Percentiles rank a stretch among this genome's conserved stretches.
Conservation (phyloP, 768 basidiomycete genomes). For the Polyporus arcularius region DNA sequence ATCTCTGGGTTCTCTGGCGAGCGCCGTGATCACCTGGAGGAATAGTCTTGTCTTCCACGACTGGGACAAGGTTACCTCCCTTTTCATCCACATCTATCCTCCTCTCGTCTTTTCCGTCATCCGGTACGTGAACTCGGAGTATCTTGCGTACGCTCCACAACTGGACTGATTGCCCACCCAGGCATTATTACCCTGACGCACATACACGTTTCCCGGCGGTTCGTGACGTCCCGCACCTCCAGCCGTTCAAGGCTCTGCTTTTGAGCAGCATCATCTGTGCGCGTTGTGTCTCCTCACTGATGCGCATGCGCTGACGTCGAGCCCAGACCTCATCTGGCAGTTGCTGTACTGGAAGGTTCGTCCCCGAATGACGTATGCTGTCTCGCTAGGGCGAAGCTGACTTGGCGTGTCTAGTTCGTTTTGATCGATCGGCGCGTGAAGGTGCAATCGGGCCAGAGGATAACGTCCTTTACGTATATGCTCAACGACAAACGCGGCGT, state of each 20-base stretch:
- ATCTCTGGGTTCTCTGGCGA: slow-evolving; percentile 87
- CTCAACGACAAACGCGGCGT: slow-evolving; percentile 85
- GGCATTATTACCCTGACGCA: slow-evolving; percentile 87
- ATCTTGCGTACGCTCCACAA: not conserved
- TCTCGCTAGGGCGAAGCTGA: not conserved
- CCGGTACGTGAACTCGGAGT: slow-evolving; percentile 49
- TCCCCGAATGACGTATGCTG: not conserved
- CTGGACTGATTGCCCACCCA: slow-evolving; percentile 29
- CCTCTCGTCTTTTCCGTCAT: slow-evolving; percentile 92
- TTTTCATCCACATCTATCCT: slow-evolving; percentile 94
- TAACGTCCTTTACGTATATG: slow-evolving; percentile 87
- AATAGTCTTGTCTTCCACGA: slow-evolving; percentile 99
- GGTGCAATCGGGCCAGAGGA: slow-evolving; percentile 88
- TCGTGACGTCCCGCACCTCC: slow-evolving; percentile 62
- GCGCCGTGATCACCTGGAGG: slow-evolving; percentile 97
- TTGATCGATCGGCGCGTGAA: slow-evolving; percentile 86
- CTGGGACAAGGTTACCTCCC: slow-evolving; percentile 90
- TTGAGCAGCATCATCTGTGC: slow-evolving; percentile 83
- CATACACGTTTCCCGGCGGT: slow-evolving; percentile 86
- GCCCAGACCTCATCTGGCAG: slow-evolving; percentile 91
- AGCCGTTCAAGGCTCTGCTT: slow-evolving; percentile 71
- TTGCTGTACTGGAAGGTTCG: slow-evolving; percentile 86
- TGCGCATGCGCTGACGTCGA: slow-evolving; percentile 19
- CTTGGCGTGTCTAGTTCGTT: slow-evolving; percentile 60
- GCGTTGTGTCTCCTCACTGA: slow-evolving; percentile 32